phyloP scores from a whole-genome alignment of 1,139 yeast species.

The Diutina rugosa region DNA sequence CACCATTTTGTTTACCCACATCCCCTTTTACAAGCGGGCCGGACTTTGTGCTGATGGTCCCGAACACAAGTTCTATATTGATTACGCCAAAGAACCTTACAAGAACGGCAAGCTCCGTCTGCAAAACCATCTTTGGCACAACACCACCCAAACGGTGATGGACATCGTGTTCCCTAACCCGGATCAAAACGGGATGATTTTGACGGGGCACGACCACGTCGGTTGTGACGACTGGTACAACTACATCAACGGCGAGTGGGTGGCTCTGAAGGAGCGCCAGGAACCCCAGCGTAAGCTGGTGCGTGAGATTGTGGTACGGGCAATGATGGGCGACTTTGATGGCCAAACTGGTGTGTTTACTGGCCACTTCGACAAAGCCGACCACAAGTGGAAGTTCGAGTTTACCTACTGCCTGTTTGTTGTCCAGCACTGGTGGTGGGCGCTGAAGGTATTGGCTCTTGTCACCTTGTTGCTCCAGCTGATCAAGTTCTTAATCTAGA shows the following conservation, averaged over 20 bases:
- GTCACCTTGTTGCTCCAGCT: conserved; percentile 32
- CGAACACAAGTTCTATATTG: conserved; percentile 44
- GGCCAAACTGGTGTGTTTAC: conserved; percentile 82
- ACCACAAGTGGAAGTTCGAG: conserved; percentile 46
- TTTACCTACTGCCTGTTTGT: conserved; percentile 68
- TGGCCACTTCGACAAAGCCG: conserved; percentile 36
- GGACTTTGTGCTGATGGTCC: conserved; percentile 89
- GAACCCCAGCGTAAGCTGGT: conserved; percentile 23
- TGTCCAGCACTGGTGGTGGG: conserved; percentile 97
- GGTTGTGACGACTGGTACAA: conserved; percentile 73
- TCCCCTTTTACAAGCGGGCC: conserved; percentile 70
- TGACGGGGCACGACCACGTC: conserved; percentile 94
- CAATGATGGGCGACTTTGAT: conserved; percentile 93
- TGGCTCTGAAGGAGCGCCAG: conserved; percentile 28
- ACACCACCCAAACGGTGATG: conserved; percentile 53
- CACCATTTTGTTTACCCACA: conserved; percentile 76
- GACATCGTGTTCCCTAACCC: conserved; percentile 53
- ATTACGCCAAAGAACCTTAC: conserved; percentile 47
- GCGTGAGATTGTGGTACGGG: conserved; percentile 72
- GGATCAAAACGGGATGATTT: conserved; percentile 57
- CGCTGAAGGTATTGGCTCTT: conserved; percentile 43
- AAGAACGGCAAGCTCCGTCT: conserved; percentile 61
- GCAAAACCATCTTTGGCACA: conserved; percentile 74
- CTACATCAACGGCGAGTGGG: conserved; percentile 38
- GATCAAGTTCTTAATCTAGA: neutral